Evolutionary conservation across 1,139 yeast species (phyloP), one percentile per base, ranked within the genome.

Genomic region (Lipomyces yarrowii): DNA sequence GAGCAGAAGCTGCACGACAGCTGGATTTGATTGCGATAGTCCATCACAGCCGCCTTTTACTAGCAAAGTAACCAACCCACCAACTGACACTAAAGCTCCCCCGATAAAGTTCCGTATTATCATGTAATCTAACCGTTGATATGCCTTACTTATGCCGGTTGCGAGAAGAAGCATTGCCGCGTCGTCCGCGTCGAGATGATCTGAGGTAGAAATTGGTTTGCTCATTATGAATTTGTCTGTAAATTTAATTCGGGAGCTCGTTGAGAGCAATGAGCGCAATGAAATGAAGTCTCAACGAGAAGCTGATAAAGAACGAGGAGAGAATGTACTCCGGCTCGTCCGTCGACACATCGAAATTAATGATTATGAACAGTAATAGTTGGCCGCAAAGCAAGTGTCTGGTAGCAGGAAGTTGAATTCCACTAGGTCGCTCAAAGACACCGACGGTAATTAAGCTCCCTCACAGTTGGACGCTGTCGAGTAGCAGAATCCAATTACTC

Each of bases 51-150:
- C 83, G 0, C 89, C 81, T 71, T 86, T 86, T 5, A 84, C 80
- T 71, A 84, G 77, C 1, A 87, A 80, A 71, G 84, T 85, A 30
- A 90, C 80, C 90, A 90, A 86, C 0, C 94, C 91, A 11, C 96
- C 96, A 1, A 87, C 79, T 37, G 88, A 77, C 75, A 90, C 89
- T 13, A 90, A 75, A 0, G 88, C 73, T 0, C 93, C 96, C 1
- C 93, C 96, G 70, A 88, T 77, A 11, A 89, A 69, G 56, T 69
- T 66, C 52, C 69, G 69, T 18, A 69, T 35, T 51, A 66, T 54
- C 63, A 64, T 63, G 48, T 63, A 62, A 26, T 63, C 68, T 32
- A 66, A 18, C 35, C 66, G 65, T 57, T 69, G 70, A 39, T 67
- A 58, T n/a, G 69, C 70, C 59, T 69, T 69, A 8, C 64, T 55